A percentile compares a stretch with the other conserved stretches of the same genome.
Evolutionary conservation across 495 filamentous ascomycete genomes (phyloP).

Genomic region (Daldinia loculata): DNA sequence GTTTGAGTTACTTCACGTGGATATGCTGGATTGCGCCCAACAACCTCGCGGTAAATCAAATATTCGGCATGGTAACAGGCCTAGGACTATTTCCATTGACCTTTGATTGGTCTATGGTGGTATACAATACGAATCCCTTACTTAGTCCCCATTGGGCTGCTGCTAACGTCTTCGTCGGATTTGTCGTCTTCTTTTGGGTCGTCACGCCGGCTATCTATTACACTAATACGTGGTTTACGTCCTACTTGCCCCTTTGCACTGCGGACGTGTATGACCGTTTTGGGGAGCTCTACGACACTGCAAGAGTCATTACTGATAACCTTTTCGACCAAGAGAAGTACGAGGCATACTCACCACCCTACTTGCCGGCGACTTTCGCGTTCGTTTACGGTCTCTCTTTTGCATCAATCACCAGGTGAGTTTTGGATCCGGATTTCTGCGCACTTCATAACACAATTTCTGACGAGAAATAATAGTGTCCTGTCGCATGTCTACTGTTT

Average conservation of each 20-base stretch:
- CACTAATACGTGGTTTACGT: conserved; percentile 46
- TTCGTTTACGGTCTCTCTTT: conserved; percentile 46
- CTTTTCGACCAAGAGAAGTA: conserved; percentile 43
- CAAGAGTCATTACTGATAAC: conserved; percentile 36
- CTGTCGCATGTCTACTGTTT: conserved; percentile 43
- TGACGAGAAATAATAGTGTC: conserved; percentile 46
- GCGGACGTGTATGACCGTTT: conserved; percentile 44
- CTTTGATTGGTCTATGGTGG: conserved; percentile 46
- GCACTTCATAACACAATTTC: conserved; percentile 39
- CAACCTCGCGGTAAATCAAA: conserved; percentile 44
- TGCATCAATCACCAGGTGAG: conserved; percentile 52
- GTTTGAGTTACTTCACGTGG: conserved; percentile 44
- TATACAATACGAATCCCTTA: conserved; percentile 42
- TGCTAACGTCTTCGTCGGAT: conserved; percentile 42
- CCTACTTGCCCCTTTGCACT: conserved; percentile 42
- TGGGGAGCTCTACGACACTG: conserved; percentile 39
- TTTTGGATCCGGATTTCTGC: conserved; percentile 34
- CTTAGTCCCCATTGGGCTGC: conserved; percentile 43
- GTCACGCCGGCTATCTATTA: conserved; percentile 48
- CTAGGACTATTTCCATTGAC: conserved; percentile 45
- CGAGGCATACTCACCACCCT: conserved; percentile 42
- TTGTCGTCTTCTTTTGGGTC: conserved; percentile 44
- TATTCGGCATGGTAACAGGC: conserved; percentile 46
- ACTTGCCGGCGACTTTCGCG: conserved; percentile 42
- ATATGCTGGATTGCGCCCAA: conserved; percentile 46